Evolutionary conservation across 2,329 filamentous ascomycete genomes (phyloP).

Genomic region (Fusarium guadeloupense): DNA sequence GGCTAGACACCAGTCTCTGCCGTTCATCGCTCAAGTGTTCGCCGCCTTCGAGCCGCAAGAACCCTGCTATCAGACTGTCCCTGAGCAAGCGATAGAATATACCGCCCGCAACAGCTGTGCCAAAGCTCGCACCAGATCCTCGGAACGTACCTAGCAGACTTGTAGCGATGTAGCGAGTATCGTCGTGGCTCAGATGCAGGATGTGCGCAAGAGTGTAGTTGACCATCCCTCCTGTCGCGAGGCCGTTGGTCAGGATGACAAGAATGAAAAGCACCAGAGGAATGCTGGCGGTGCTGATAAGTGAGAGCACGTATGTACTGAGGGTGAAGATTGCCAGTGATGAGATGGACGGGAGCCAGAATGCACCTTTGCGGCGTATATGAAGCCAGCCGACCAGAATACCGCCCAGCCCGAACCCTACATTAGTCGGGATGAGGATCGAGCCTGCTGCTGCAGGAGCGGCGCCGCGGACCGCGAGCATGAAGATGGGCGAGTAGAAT

Average conservation of each 20-base stretch:
- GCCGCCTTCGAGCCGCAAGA: slow-evolving; percentile 57
- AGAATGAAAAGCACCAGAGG: slow-evolving; percentile 64
- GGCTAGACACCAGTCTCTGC: slow-evolving; percentile 53
- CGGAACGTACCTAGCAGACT: slow-evolving; percentile 82
- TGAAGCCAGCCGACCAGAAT: slow-evolving; percentile 79
- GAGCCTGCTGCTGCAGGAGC: slow-evolving; percentile 75
- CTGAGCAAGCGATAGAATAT: slow-evolving; percentile 73
- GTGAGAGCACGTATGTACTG: slow-evolving; percentile 65
- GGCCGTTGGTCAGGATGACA: slow-evolving; percentile 74
- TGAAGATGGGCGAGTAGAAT: slow-evolving; percentile 83
- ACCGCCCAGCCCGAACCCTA: slow-evolving; percentile 79
- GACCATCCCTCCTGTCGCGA: slow-evolving; percentile 75
- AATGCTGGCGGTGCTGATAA: slow-evolving; percentile 62
- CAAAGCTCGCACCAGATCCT: slow-evolving; percentile 83
- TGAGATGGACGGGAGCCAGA: slow-evolving; percentile 71
- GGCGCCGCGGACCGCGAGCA: slow-evolving; percentile 78
- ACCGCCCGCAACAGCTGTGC: slow-evolving; percentile 80
- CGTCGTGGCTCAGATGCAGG: slow-evolving; percentile 73
- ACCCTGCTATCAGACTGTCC: slow-evolving; percentile 64
- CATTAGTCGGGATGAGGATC: slow-evolving; percentile 82
- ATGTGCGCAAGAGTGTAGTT: slow-evolving; percentile 87
- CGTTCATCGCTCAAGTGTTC: slow-evolving; percentile 47
- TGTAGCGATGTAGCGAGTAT: slow-evolving; percentile 78
- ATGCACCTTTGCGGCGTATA: slow-evolving; percentile 76
- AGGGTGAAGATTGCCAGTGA: slow-evolving; percentile 70